Percentiles rank a stretch among this genome's conserved stretches.
Evolutionary conservation across 441 rosid genomes (phyloP).

Genomic region (Geranium incanum): DNA sequence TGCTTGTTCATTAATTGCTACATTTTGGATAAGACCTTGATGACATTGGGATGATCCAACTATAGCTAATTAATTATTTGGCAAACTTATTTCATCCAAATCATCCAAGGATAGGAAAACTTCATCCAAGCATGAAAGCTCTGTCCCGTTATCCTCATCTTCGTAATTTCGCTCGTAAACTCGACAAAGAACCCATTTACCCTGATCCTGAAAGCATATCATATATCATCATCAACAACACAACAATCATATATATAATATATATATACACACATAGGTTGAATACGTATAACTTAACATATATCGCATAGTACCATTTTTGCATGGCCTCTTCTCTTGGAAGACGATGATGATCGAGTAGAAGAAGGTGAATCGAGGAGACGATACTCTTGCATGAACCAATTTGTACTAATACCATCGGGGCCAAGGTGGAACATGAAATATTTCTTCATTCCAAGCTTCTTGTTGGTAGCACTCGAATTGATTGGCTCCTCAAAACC

Average conservation of each 20-base stretch:
- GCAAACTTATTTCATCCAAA: slow-evolving; percentile 73
- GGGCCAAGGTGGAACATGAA: slow-evolving; percentile 44
- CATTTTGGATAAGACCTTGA: neutral
- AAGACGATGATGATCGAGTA: slow-evolving; percentile 35
- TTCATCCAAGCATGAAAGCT: slow-evolving; percentile 83
- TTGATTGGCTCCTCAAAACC: slow-evolving; percentile 57
- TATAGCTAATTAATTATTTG: slow-evolving; percentile 14
- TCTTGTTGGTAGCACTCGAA: slow-evolving; percentile 30
- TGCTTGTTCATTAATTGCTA: too few relatives aligned
- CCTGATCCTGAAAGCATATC: slow-evolving; percentile 42
- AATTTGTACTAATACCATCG: slow-evolving; percentile 40
- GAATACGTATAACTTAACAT: too few relatives aligned
- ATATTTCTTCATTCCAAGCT: slow-evolving; percentile 59
- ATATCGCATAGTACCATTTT: slow-evolving; percentile 29
- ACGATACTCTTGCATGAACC: slow-evolving; percentile 79
- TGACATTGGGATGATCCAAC: neutral
- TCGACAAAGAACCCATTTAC: slow-evolving; percentile 84
- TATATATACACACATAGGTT: too few relatives aligned
- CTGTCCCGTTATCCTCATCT: slow-evolving; percentile 43
- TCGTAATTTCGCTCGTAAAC: slow-evolving; percentile 47
- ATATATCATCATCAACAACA: neutral
- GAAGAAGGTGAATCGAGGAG: slow-evolving; percentile 34
- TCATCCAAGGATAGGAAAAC: slow-evolving; percentile 84
- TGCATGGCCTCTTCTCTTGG: slow-evolving; percentile 30
- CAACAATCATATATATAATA: too few relatives aligned